These are phyloP conservation scores for Coelastrella sp. DNA, from an alignment of 139 green algal genomes.

Conservation along the genomic window DNA sequence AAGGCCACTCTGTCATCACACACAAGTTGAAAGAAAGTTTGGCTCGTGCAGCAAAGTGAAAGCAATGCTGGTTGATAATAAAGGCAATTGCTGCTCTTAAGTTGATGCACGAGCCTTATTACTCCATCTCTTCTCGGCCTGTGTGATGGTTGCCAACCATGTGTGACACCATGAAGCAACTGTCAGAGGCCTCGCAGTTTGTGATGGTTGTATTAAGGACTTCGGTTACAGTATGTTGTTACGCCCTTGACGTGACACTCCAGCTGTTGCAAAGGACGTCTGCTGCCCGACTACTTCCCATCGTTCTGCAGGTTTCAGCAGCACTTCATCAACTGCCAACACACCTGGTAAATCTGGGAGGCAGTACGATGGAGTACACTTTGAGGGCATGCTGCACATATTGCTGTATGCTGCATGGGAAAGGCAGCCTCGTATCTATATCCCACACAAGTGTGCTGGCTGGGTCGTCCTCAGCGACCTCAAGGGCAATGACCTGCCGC, in stretches of 20 bases:
- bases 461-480: not conserved
- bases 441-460: slow-evolving; percentile 54
- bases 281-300: not conserved
- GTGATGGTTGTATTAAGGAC: too few species aligned
- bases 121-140: too few species aligned
- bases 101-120: too few species aligned
- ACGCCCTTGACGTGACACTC: too few species aligned
- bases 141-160: too few species aligned
- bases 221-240: too few species aligned
- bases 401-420: slow-evolving; percentile 53
- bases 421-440: slow-evolving; percentile 58
- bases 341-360: slow-evolving; percentile 27
- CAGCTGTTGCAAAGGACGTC: too few species aligned
- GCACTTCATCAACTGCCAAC: not conserved
- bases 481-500: slow-evolving; percentile 10
- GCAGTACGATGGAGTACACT: not conserved
- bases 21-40: not conserved
- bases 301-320: not conserved
- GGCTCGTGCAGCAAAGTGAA: not conserved
- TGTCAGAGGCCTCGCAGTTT: too few species aligned
- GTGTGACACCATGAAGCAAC: too few species aligned
- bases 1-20: not conserved
- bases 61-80: not conserved
- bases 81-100: too few species aligned
- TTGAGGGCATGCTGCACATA: slow-evolving; percentile 42